Evolutionary conservation across 768 basidiomycete genomes (phyloP), one percentile per base, ranked within the genome.

Genomic region (Strobilomyces echinocephalus): DNA sequence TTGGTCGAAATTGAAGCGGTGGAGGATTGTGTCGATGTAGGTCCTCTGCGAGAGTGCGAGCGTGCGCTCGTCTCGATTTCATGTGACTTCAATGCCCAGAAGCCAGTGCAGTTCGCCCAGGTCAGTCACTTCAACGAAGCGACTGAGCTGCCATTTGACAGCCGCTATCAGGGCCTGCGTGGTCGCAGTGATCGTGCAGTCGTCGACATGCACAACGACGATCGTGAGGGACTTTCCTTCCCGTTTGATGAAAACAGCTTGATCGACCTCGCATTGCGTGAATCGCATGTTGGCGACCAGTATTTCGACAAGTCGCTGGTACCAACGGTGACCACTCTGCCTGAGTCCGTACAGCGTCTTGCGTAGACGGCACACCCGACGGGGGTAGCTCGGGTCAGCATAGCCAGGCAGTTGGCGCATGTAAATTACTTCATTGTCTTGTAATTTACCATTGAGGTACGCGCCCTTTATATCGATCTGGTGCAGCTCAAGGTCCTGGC

Each of bases 21-120:
- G 6, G 39, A 74, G 47, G 43, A 74, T 63, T 1, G 50, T 39
- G 6, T 69, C 56, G 34, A 75, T 63, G 56, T 75, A 77, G 0
- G 63, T 30, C 0, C 10, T 1, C 20, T 56, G 50, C 0, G n/a
- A 53, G 0, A 59, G 36, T 0, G 48, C 18, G 2, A 59, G 42
- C 10, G 34, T 34, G 9, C 9, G 34, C 10, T 34, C 34, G 3
- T 34, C 11, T 3, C 34, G 9, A 10, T 57, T 43, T 0, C 16
- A 8, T 1, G 4, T 46, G 1, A 53, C 50, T 5, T 64, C 30
- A 30, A n/a, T n/a, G n/a, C n/a, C n/a, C n/a, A n/a, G n/a, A n/a
- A n/a, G n/a, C n/a, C n/a, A n/a, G n/a, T n/a, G n/a, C n/a, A n/a
- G n/a, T n/a, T n/a, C n/a, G n/a, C n/a, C n/a, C n/a, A n/a, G n/a